Evolutionary conservation across 2,329 filamentous ascomycete genomes (phyloP).

Genomic region (Tothia fuscella): DNA sequence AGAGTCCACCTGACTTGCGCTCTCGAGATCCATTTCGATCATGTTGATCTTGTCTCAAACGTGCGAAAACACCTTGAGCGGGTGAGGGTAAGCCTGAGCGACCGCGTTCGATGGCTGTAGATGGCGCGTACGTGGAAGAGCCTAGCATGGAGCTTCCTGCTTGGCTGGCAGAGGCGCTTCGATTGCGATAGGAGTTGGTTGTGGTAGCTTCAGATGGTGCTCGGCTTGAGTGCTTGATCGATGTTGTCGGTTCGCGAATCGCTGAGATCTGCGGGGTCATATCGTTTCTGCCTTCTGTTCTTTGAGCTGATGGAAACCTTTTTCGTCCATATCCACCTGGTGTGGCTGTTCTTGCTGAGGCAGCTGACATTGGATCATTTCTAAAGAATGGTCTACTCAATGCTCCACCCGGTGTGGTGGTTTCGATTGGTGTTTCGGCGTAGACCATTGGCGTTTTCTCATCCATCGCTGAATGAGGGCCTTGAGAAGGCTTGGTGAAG

Average conservation of each 20-base stretch:
- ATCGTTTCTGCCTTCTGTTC: conserved; percentile 18
- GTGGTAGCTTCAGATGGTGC: neutral
- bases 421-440: conserved; percentile 74
- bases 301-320: conserved; percentile 42
- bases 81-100: conserved; percentile 9
- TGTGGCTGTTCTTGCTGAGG: conserved; percentile 39
- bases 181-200: conserved; percentile 1
- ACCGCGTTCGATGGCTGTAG: conserved; percentile 2
- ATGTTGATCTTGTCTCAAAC: conserved; percentile 46
- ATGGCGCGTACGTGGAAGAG: conserved; percentile 2
- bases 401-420: conserved; percentile 46
- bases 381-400: too few relatives aligned
- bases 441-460: conserved; percentile 65
- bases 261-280: conserved; percentile 6
- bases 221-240: conserved; percentile 11
- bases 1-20: conserved; percentile 64
- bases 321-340: conserved; percentile 56
- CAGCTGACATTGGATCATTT: conserved; percentile 16
- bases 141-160: conserved; percentile 6
- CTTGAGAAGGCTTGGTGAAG: conserved; percentile 49
- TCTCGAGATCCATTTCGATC: conserved; percentile 61
- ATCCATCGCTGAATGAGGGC: conserved; percentile 49
- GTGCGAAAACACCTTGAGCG: conserved; percentile 37
- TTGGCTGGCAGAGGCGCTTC: conserved; percentile 8
- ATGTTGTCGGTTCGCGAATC: conserved; percentile 8